Percentiles rank a stretch among this genome's conserved stretches.
Conservation (phyloP, 345 rosid genomes). For the Pseudoturritis turrita region DNA sequence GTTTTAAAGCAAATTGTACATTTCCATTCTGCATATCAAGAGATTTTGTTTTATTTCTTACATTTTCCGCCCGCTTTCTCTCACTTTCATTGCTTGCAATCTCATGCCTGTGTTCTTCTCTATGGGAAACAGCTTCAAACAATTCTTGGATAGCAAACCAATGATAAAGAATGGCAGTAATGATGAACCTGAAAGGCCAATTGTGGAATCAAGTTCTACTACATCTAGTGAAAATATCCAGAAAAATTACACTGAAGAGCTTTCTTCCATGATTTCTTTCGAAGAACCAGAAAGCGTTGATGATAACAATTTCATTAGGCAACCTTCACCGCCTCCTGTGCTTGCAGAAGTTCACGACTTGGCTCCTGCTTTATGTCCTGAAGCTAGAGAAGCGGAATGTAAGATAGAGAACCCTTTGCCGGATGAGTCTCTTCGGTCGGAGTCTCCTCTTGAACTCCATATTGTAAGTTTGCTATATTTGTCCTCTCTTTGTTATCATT, state of each 20-base stretch:
- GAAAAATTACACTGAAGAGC: conserved; percentile 47
- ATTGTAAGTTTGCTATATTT: conserved; percentile 53
- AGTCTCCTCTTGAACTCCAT: conserved; percentile 84
- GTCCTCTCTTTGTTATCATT: not conserved
- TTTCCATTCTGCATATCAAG: not conserved
- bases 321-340: conserved; percentile 94
- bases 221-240: conserved; percentile 29
- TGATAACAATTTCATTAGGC: conserved; percentile 51
- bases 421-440: conserved; percentile 47
- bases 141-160: conserved; percentile 38
- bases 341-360: conserved; percentile 92
- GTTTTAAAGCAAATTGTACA: not conserved
- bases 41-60: not conserved
- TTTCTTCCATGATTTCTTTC: conserved; percentile 78
- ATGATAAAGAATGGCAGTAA: conserved; percentile 31
- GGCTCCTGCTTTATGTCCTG: conserved; percentile 46
- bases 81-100: not conserved
- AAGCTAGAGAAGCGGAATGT: conserved; percentile 42
- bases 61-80: not conserved
- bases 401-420: conserved; percentile 49
- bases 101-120: not conserved
- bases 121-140: conserved; percentile 44
- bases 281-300: conserved; percentile 56
- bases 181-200: conserved; percentile 44
- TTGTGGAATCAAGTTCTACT: conserved; percentile 31